Conservation (phyloP, 768 basidiomycete species). For the Auriscalpium orientale region DNA sequence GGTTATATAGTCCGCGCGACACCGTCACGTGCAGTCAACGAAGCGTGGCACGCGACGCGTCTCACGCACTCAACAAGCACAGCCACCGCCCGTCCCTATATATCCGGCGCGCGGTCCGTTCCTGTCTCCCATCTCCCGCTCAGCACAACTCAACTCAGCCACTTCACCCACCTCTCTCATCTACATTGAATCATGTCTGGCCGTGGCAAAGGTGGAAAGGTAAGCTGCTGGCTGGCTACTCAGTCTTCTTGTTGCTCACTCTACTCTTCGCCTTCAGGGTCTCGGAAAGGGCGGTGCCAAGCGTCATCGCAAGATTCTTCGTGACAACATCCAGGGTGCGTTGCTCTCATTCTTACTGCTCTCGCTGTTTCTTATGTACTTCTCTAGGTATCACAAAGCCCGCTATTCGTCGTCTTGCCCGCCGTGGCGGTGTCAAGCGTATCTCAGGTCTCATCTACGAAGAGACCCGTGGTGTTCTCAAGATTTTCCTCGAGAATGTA, state of each 20-base stretch:
- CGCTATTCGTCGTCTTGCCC: conserved; percentile 54
- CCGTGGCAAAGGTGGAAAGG: conserved; percentile 76
- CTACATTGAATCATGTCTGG: conserved; percentile 51
- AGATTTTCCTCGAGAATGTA: conserved; percentile 42
- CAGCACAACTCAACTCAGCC: conserved; percentile 5
- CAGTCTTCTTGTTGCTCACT: background rate
- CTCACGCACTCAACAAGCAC: conserved; percentile 2
- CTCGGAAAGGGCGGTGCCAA: conserved; percentile 77
- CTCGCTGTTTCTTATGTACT: background rate
- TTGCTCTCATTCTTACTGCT: background rate
- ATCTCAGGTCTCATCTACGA: conserved; percentile 55
- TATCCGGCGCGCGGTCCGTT: conserved; percentile 8
- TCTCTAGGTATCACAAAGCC: conserved; percentile 58
- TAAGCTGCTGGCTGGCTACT: conserved; percentile 19
- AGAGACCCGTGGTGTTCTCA: conserved; percentile 60
- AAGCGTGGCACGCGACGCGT: conserved; percentile 13
- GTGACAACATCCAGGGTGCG: conserved; percentile 75
- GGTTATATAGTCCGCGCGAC: conserved; percentile 1
- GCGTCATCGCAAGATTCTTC: conserved; percentile 75
- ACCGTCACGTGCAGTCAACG: conserved; percentile 11
- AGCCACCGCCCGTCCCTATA: conserved; percentile 14
- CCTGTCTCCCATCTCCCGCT: conserved; percentile 1
- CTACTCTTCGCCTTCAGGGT: conserved; percentile 33
- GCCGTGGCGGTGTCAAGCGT: conserved; percentile 63
- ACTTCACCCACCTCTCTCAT: background rate